These are phyloP conservation scores for Anthracocystis panici-leucophaei DNA, from an alignment of 1,284 basidiomycete genomes.

Conservation along the genomic window DNA sequence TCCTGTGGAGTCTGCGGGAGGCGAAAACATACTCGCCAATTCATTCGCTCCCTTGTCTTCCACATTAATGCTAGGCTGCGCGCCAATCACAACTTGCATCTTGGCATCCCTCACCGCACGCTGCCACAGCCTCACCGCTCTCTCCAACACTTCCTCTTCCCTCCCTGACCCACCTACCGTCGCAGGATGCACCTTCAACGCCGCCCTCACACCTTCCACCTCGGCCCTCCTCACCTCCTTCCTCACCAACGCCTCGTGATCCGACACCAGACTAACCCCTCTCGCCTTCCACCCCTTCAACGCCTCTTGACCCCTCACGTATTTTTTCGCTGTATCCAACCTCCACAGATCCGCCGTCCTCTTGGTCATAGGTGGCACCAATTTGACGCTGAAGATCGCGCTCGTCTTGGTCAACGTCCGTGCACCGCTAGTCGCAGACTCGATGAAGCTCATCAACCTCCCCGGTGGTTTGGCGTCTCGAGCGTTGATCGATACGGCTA, in stretches of 20 bases:
- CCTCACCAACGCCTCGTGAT: slow-evolving; percentile 79
- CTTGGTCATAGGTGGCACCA: slow-evolving; percentile 86
- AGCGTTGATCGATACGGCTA: slow-evolving; percentile 85
- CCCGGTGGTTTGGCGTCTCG: slow-evolving; percentile 88
- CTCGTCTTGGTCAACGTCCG: slow-evolving; percentile 73
- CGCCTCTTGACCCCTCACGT: slow-evolving; percentile 89
- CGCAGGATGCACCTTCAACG: slow-evolving; percentile 72
- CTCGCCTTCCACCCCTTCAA: slow-evolving; percentile 86
- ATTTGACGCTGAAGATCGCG: slow-evolving; percentile 81
- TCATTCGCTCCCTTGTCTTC: not conserved
- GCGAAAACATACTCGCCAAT: slow-evolving; percentile 11
- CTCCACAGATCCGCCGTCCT: slow-evolving; percentile 91
- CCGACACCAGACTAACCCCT: slow-evolving; percentile 86
- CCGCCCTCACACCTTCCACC: slow-evolving; percentile 85
- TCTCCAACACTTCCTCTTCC: slow-evolving; percentile 33
- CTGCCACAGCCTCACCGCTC: slow-evolving; percentile 49
- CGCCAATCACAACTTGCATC: slow-evolving; percentile 43
- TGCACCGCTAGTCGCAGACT: slow-evolving; percentile 72
- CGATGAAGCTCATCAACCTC: slow-evolving; percentile 76
- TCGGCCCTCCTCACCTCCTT: slow-evolving; percentile 83
- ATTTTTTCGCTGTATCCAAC: slow-evolving; percentile 91
- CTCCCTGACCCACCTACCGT: not conserved
- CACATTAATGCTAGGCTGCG: slow-evolving; percentile 20
- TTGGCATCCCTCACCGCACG: slow-evolving; percentile 41
- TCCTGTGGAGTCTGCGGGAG: not conserved